A percentile compares a stretch with the other conserved stretches of the same genome.
Evolutionary conservation across 805 yeast species (phyloP).

Genomic region (Candida wancherniae): DNA sequence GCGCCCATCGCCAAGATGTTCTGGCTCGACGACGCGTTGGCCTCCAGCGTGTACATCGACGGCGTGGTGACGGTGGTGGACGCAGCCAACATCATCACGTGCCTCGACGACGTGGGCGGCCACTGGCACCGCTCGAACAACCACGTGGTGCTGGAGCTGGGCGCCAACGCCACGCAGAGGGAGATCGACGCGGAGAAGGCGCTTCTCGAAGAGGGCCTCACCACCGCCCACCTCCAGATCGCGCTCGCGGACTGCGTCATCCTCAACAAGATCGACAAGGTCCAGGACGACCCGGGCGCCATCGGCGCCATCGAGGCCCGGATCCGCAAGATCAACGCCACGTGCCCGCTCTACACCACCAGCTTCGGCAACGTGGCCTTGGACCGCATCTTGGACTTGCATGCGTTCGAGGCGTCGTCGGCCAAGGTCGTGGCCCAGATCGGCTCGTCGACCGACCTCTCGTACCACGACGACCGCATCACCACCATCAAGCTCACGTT

Average conservation of each 20-base stretch:
- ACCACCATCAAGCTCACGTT: constrained; percentile 36
- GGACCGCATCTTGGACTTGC: constrained; percentile 63
- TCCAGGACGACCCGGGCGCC: constrained; percentile 21
- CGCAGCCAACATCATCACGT: constrained; percentile 55
- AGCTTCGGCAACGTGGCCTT: constrained; percentile 72
- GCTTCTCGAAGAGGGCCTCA: constrained; percentile 41
- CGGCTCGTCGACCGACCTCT: constrained; percentile 8
- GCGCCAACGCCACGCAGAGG: constrained; percentile 18
- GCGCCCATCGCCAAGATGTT: constrained; percentile 97
- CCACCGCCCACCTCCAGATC: constrained; percentile 86
- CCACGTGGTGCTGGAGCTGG: constrained; percentile 20
- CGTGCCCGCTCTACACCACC: constrained; percentile 65
- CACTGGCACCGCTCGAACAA: constrained; percentile 54
- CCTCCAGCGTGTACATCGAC: constrained; percentile 81
- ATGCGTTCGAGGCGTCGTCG: constrained; percentile 57
- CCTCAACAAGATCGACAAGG: constrained; percentile 70
- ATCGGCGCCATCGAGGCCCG: constrained; percentile 31
- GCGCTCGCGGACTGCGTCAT: constrained; percentile 84
- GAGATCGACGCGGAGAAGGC: constrained; percentile 31
- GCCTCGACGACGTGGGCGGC: constrained; percentile 68
- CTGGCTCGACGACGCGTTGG: constrained; percentile 90
- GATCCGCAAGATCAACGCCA: constrained; percentile 54
- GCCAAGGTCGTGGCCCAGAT: constrained; percentile 18
- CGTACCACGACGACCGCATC: constrained; percentile 38
- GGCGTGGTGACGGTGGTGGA: constrained; percentile 90